Base-by-base conservation (phyloP, 257 asterid species). In the Cinchona pubescens region DNA sequence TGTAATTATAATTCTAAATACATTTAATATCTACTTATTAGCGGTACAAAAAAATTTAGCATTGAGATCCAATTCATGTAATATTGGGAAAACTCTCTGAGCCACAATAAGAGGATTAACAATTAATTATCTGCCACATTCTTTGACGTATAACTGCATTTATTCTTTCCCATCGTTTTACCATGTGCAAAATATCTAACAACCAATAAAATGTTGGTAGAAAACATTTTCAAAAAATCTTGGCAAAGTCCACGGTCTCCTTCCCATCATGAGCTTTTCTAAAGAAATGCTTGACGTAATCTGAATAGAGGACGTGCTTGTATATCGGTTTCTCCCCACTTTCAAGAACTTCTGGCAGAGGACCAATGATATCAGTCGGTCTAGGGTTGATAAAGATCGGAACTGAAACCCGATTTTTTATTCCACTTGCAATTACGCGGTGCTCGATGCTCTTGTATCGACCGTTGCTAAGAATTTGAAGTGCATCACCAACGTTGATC, bases 231-330 rank as follows among this genome's bases (percentile, higher is more conserved):
- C n/a, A n/a, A n/a, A n/a, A 79, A 0, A 79, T 82, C 79, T 76
- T 82, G 23, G 86, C 86, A 56, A 76, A 79, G 16, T 79, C 86
- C 23, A 79, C 29, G 0, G 83, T 82, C 65, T 73, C 76, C 69
- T 83, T 83, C 16, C 83, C 86, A 73, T 82, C 81, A 16, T 82
- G 83, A 64, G 83, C 82, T 69, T 82, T 82, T 21, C 79, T 37
- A 70, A 79, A 82, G 81, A 82, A 82, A 79, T 82, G 81, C 66
- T 76, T 79, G 34, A 76, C 86, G 19, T 82, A 82, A 40, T 82
- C 86, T 0, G 86, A 82, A 48, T 82, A 82, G 3, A 79, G 79
- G 27, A 82, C 73, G 9, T 79, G 69, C 73, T 79, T 82, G 70
- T 83, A 80, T 1, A 76, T 38, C 7, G 86, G 78, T 8, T 63